Base-by-base conservation (phyloP, 169 alveolate genomes). In the Theileria equi region DNA sequence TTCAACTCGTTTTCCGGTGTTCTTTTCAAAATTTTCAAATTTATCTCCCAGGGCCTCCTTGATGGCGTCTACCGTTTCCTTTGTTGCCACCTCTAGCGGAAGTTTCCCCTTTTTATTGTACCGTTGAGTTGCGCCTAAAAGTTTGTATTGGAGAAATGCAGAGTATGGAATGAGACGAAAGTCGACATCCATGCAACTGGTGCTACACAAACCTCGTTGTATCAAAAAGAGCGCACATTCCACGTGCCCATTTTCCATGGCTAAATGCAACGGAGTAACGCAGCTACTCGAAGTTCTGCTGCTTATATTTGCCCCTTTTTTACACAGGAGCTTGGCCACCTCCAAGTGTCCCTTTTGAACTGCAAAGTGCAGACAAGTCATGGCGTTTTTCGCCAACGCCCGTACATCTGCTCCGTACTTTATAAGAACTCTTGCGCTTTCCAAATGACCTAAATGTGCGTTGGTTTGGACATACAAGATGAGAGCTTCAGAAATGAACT, bases 231-330 rank as follows among this genome's bases (percentile, higher is more conserved):
- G 29, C 13, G 83, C 83, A 8, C 57, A 57, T 3, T 62, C 63
- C n/a, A 40, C 68, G 68, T 73, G 36, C 6, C 76, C 83, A n/a
- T 73, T 73, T 11, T 59, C 44, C 23, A 62, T 40, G 28, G 83
- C 83, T 21, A 73, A 34, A 16, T 73, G 83, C 23, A 73, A 60
- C 83, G 85, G 80, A 8, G 85, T 76, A 72, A 65, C 59, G 66
- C 80, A 65, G 31, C 32, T 76, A 5, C 65, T 29, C 11, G n/a
- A n/a, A n/a, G 85, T 76, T 63, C 66, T 62, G 8, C 60, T 38
- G 58, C 58, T 66, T 4, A 44, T 71, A 17, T 71, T 17, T 3
- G 80, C 64, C 40, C 80, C 85, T 11, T 23, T 17, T 23, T 45
- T 21, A 21, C 29, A 28, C 31, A 76, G 74, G 8, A 65, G 32